Evolutionary conservation across 2,329 filamentous ascomycete genomes (phyloP), one percentile per base, ranked within the genome.

Genomic region (Zymoseptoria crescenta): DNA sequence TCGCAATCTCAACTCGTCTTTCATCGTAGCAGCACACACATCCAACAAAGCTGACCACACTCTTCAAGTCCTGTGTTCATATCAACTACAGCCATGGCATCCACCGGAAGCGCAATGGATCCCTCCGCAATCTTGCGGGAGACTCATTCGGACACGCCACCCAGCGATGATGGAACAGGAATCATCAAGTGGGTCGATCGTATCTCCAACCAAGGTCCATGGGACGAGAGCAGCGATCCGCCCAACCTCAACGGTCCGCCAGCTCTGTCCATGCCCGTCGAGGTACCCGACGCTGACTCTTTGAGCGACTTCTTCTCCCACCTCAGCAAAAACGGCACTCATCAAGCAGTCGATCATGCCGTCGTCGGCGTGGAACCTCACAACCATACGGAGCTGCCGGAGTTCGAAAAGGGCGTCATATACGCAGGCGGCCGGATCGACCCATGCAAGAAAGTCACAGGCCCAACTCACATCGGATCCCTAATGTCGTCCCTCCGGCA

Each of bases 361-460:
- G 59, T 55, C n/a, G 57, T 65, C 20, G 66, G 64, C 27, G 57
- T 65, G 4, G 74, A 76, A 61, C 71, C 73, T 2, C 68, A 67
- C 58, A 74, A 76, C 56, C 62, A 67, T 8, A 68, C 67, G 1
- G 65, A 72, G 21, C 63, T 72, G 35, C 63, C 74, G 8, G 74
- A 74, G 61, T 76, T 75, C 56, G 67, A 72, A 60, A 74, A 73
- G 65, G 74, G 73, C 24, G 73, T 76, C 24, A 69, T 81, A 5
- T 83, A 82, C 60, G 75, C 79, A 56, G 80, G 82, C 62, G 76
- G 76, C 8, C 75, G 80, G 10, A 76, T 83, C 70, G 80, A 83
- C 64, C 75, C 83, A 2, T 82, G 80, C 73, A 81, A 82, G 71
- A 80, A 80, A 74, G 80, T 80, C 3, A 75, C 82, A 48, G 81